Conservation (phyloP, 2,329 filamentous ascomycete species). For the Xylariaceae sp. region DNA sequence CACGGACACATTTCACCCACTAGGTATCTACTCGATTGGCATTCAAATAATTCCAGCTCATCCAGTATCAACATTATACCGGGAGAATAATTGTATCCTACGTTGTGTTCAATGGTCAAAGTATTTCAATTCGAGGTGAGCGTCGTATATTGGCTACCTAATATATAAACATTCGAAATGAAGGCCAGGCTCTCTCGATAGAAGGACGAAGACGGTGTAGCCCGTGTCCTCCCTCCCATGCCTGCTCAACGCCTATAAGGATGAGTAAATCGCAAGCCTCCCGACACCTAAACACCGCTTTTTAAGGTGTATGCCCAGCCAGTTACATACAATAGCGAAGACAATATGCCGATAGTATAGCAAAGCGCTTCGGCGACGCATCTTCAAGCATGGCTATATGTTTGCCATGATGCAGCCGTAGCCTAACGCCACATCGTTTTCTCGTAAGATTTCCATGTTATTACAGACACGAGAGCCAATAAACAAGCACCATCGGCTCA, state of each 20-base stretch:
- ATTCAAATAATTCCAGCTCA: too few species aligned
- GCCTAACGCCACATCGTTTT: slow-evolving; percentile 36
- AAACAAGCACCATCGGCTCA: slow-evolving; percentile 12
- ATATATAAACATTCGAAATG: slow-evolving; percentile 29
- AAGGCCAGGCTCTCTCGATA: slow-evolving; percentile 20
- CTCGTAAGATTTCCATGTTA: slow-evolving; percentile 41
- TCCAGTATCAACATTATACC: too few species aligned
- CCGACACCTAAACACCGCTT: slow-evolving; percentile 46
- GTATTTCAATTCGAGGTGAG: slow-evolving; percentile 5
- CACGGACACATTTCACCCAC: too few species aligned
- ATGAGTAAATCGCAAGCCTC: slow-evolving; percentile 31
- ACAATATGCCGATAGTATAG: slow-evolving; percentile 25
- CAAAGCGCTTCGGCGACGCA: slow-evolving; percentile 22
- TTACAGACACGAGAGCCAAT: slow-evolving; percentile 40
- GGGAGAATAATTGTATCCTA: too few species aligned
- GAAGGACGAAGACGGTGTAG: slow-evolving; percentile 11
- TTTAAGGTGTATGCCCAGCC: slow-evolving; percentile 50
- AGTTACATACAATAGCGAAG: slow-evolving; percentile 32
- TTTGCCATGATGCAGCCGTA: slow-evolving; percentile 30
- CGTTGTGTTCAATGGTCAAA: too few species aligned
- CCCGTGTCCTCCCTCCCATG: slow-evolving; percentile 19
- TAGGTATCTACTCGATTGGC: too few species aligned
- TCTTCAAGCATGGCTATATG: slow-evolving; percentile 22
- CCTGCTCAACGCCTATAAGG: slow-evolving; percentile 27
- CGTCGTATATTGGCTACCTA: slow-evolving; percentile 30